These are phyloP conservation scores for Aureobasidium sp. DNA, from an alignment of 2,329 filamentous ascomycete species.

Conservation along the genomic window DNA sequence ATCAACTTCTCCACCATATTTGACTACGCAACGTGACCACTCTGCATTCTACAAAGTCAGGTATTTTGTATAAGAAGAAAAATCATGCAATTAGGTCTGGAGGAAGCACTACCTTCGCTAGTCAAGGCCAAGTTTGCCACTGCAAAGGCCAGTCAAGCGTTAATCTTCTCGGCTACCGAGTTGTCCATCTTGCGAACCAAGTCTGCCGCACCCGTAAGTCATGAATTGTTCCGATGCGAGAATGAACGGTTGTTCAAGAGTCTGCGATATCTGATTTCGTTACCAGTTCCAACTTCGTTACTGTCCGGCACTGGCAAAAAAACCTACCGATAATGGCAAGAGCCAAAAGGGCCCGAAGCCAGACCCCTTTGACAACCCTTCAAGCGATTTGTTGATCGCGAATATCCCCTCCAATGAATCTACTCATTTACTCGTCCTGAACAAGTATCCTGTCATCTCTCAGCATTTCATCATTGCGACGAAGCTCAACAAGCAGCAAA, in stretches of 20 bases:
- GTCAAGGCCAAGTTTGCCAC: conserved; percentile 33
- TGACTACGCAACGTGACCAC: not conserved
- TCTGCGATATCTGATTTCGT: not conserved
- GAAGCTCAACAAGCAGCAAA: conserved; percentile 56
- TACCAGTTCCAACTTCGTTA: conserved; percentile 66
- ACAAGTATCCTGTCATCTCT: conserved; percentile 67
- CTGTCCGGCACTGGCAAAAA: conserved; percentile 61
- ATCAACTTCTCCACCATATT: not conserved
- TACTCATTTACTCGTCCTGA: conserved; percentile 59
- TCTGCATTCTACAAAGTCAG: not conserved
- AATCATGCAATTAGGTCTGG: conserved; percentile 17
- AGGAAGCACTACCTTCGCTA: conserved; percentile 21
- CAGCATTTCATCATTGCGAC: conserved; percentile 69
- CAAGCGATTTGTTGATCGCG: conserved; percentile 48
- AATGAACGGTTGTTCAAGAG: not conserved
- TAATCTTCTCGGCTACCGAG: conserved; percentile 36
- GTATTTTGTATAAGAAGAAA: not conserved
- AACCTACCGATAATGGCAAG: conserved; percentile 45
- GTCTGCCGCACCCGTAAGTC: conserved; percentile 10
- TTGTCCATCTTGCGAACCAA: conserved; percentile 28
- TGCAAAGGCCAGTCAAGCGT: conserved; percentile 30
- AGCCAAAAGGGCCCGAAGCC: conserved; percentile 32
- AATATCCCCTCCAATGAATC: conserved; percentile 36
- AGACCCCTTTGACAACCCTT: conserved; percentile 60
- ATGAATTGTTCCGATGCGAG: not conserved